Evolutionary conservation across 768 basidiomycete species (phyloP).

Genomic region (Scleroderma bovista): DNA sequence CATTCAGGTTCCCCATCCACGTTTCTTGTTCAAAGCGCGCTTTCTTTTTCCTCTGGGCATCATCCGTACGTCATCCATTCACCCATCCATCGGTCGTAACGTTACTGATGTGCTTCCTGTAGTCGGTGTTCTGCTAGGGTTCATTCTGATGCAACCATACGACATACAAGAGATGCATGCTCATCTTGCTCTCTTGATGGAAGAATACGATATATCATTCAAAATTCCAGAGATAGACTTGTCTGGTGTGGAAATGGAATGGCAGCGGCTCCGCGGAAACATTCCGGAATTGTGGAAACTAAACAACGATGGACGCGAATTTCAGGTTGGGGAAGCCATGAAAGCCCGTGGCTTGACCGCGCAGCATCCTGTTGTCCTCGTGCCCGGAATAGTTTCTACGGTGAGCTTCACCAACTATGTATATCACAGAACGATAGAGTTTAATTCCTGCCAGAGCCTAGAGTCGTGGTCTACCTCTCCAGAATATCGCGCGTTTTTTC

Average conservation of each 20-base stretch:
- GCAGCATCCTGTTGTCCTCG: conserved; percentile 74
- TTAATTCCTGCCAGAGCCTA: conserved; percentile 48
- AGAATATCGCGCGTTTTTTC: conserved; percentile 83
- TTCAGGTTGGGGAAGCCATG: conserved; percentile 67
- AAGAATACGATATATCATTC: conserved; percentile 64
- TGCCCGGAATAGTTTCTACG: conserved; percentile 88
- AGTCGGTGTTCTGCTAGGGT: conserved; percentile 66
- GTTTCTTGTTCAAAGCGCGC: conserved; percentile 29
- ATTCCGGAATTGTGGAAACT: conserved; percentile 83
- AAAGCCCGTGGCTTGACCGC: conserved; percentile 61
- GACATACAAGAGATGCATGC: conserved; percentile 66
- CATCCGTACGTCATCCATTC: conserved; percentile 39
- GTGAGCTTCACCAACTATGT: conserved; percentile 34
- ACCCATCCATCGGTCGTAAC: neutral
- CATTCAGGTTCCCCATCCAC: conserved; percentile 7
- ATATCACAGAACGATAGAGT: neutral
- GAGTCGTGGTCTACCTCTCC: conserved; percentile 92
- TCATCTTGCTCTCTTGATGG: conserved; percentile 59
- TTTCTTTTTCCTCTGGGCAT: conserved; percentile 74
- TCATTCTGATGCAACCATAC: conserved; percentile 59
- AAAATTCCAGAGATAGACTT: conserved; percentile 62
- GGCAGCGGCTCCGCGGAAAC: conserved; percentile 57
- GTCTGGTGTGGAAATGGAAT: conserved; percentile 65
- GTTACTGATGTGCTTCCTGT: conserved; percentile 3
- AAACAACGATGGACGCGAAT: conserved; percentile 75